These are phyloP conservation scores for Barbarea vulgaris DNA, from an alignment of 345 rosid genomes.

Conservation along the genomic window DNA sequence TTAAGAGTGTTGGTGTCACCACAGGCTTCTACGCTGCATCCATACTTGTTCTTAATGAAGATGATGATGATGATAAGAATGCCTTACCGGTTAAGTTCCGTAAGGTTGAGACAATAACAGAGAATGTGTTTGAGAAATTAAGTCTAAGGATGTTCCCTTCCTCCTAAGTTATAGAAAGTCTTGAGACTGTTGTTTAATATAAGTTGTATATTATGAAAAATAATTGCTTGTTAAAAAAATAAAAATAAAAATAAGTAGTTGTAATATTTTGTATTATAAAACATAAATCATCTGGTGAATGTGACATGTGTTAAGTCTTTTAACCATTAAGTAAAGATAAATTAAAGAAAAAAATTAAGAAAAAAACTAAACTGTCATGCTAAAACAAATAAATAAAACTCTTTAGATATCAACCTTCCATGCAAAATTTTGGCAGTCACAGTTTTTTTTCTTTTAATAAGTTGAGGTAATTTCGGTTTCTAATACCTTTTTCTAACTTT, in stretches of 20 bases:
- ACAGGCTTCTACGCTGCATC: neutral
- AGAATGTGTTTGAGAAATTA: constrained; percentile 3
- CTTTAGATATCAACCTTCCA: neutral
- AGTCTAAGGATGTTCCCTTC: constrained; percentile 28
- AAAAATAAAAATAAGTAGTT: neutral
- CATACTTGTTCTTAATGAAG: constrained; percentile 20
- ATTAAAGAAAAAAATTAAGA: no score
- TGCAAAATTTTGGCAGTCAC: neutral
- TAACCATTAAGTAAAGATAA: neutral
- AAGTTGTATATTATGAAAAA: neutral
- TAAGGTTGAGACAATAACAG: constrained; percentile 22
- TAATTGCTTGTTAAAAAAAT: neutral
- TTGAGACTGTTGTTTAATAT: neutral
- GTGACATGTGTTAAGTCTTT: neutral
- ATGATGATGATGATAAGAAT: constrained; percentile 25
- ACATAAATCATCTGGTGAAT: neutral
- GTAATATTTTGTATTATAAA: neutral
- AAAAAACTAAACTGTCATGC: neutral
- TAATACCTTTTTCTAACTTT: neutral
- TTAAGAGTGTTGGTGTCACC: constrained; percentile 19
- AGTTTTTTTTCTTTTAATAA: neutral
- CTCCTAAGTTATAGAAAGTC: neutral
- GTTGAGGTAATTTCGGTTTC: neutral
- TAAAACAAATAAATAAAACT: neutral
- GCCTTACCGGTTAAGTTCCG: constrained; percentile 18